Evolutionary conservation across 805 yeast genomes (phyloP), one percentile per base, ranked within the genome.

Genomic region (Wickerhamomyces alni): DNA sequence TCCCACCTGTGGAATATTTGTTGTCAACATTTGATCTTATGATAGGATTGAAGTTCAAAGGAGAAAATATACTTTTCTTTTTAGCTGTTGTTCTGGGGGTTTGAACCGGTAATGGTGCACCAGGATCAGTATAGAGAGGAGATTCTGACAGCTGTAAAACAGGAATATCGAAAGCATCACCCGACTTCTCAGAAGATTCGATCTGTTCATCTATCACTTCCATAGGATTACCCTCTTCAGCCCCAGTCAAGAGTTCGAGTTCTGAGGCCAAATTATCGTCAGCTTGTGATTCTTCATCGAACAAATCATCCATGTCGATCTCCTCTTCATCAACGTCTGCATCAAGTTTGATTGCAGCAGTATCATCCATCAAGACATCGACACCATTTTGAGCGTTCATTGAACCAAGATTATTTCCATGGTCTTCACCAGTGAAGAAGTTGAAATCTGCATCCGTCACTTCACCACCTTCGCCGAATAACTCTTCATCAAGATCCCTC

Each of bases 1-100:
- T 84, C 2, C 99, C 99, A 6, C 99, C 99, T 46, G 73, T 72
- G 11, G 82, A 81, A 52, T 91, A 91, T 54, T 91, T 91, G 41
- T 84, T 78, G 55, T 91, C 98, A 30, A 91, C 80, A 42, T 75
- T 78, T 35, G 75, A 73, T 41, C 78, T 80, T 39, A 87, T 82
- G 16, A 82, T 72, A 1, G 96, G 95, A 51, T 86, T 83, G 62
- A 88, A 89, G 31, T 74, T 70, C 31, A 88, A 66, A 0, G 95
- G 95, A 0, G 95, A 85, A 60, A 87, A 89, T 0, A 82, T 77
- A 32, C 95, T 85, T 41, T 64, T 74, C 37, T 58, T 64, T 36
- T 58, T 61, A 17, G 43, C 49, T 1, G 41, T 21, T 10, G 65
- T 72, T 31, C 56, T 67, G n/a, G 75, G 72, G 0, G 76, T 62